Evolutionary conservation across 805 yeast species (phyloP), one percentile per base, ranked within the genome.

Genomic region (Metschnikowia drakensbergensis): DNA sequence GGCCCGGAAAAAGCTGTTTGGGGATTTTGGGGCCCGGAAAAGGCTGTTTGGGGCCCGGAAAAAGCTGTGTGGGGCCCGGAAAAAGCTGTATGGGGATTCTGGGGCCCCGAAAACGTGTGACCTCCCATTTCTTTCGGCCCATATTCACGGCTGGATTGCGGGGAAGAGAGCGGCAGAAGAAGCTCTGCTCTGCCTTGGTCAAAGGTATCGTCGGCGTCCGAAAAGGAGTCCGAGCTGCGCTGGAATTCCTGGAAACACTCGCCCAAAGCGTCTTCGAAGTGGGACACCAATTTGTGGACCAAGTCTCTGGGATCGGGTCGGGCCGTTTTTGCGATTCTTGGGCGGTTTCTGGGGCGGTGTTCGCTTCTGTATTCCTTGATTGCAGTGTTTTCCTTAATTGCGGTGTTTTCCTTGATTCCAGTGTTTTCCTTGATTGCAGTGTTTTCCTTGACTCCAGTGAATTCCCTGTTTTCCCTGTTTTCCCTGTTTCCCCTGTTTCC

Each of bases 141-240:
- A 25, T 36, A 51, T 33, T 43, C 54, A 26, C 52, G 37, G 41
- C 54, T 54, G 9, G 72, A 67, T 9, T 52, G 59, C 1, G 74
- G 72, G 3, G 72, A 63, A 3, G 72, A 67, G 7, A 55, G 54
- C 13, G 71, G 70, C 8, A 69, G 60, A 28, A 45, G 37, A 11
- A 34, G 30, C 17, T 49, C 46, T 8, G 37, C 39, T 11, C 36
- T 42, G 46, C 28, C 37, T 26, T 52, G 37, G 42, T 53, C 57
- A 28, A 53, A 53, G 3, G 55, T 54, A 23, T 53, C 55, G n/a
- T 49, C 54, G 17, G 47, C 39, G 5, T 37, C 41, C 11, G 43
- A 39, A 17, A 27, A 23, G 3, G 32, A 31, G 22, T 40, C 43
- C 11, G 43, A 39, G 33, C 22, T 23, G 10, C 36, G 27, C 8